Evolutionary conservation across 2,329 filamentous ascomycete genomes (phyloP).

Genomic region (Westerdykella aurantiaca): DNA sequence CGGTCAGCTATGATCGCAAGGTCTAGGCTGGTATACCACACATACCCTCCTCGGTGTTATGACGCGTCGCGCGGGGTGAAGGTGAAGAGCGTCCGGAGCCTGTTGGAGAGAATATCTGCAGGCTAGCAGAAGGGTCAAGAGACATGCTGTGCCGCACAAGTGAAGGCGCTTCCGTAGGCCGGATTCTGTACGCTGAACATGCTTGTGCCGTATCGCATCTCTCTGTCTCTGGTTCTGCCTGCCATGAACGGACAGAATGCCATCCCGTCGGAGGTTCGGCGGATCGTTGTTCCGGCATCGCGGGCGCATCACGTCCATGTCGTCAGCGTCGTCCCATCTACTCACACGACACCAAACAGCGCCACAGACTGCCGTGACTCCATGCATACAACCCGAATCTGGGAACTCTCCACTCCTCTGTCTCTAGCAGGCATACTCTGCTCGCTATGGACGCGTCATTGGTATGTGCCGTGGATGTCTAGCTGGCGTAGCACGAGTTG

Average conservation of each 20-base stretch:
- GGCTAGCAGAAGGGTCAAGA: slow-evolving; percentile 32
- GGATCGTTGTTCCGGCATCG: slow-evolving; percentile 10
- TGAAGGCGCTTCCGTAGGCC: slow-evolving; percentile 11
- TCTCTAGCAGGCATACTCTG: not conserved
- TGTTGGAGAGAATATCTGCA: slow-evolving; percentile 58
- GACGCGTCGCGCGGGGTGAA: slow-evolving; percentile 68
- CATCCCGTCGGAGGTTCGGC: slow-evolving; percentile 15
- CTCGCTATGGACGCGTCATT: slow-evolving; percentile 3
- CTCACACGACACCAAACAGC: not conserved
- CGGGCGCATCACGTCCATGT: slow-evolving; percentile 9
- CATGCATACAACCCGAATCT: not conserved
- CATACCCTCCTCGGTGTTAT: slow-evolving; percentile 71
- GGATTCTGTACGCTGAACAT: slow-evolving; percentile 23
- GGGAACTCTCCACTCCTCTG: not conserved
- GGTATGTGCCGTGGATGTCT: slow-evolving; percentile 3
- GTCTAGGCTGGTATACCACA: not conserved
- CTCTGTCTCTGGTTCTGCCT: slow-evolving; percentile 6
- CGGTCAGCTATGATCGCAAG: slow-evolving; percentile 8
- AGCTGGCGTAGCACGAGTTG: slow-evolving; percentile 1
- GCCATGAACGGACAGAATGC: slow-evolving; percentile 11
- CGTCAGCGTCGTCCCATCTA: not conserved
- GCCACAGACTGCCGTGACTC: not conserved
- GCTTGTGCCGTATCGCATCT: slow-evolving; percentile 11
- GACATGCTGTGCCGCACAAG: slow-evolving; percentile 32
- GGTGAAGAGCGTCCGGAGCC: slow-evolving; percentile 79